Evolutionary conservation across 2,329 filamentous ascomycete genomes (phyloP), one percentile per base, ranked within the genome.

Genomic region (Arachnomyces sp.): DNA sequence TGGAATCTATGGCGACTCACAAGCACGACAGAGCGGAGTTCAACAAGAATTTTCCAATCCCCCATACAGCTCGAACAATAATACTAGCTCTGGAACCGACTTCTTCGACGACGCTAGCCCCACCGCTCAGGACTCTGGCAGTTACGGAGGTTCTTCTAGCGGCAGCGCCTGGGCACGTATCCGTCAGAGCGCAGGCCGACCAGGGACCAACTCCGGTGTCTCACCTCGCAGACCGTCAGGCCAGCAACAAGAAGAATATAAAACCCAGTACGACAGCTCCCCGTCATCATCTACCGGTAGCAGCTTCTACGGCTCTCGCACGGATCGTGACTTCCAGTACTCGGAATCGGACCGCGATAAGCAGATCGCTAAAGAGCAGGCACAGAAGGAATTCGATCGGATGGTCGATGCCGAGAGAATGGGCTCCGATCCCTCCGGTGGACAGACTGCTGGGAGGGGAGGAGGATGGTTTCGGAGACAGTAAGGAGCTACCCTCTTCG

Each of bases 381-480:
- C 65, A 2, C 65, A 65, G 41, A 59, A 56, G 7, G 61, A 68
- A 2, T 70, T 70, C 38, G 62, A 70, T 43, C 52, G 52, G 8
- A 53, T 69, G 54, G 43, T 70, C 13, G 66, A 70, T 2, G 46
- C 55, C 0, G 66, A 69, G 49, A 50, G 64, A 36, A 56, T 58
- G 16, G 41, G 40, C 14, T 44, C 49, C 5, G 44, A 31, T 25
- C 54, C 53, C 13, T 34, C 16, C 13, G 44, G 48, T 14, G 43
- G 43, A 6, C 20, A 42, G 14, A 41, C 36, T 15, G 42, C 18
- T 31, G 48, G 46, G 3, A 51, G 50, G 49, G 42, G 37, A 38
- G 18, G 33, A 33, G 30, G 13, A 28, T 17, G 14, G 29, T n/a
- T n/a, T n/a, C n/a, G n/a, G n/a, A n/a, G n/a, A n/a, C n/a, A n/a